Conservation (phyloP, 2,329 filamentous ascomycete genomes). For the Fusarium albosuccineum region DNA sequence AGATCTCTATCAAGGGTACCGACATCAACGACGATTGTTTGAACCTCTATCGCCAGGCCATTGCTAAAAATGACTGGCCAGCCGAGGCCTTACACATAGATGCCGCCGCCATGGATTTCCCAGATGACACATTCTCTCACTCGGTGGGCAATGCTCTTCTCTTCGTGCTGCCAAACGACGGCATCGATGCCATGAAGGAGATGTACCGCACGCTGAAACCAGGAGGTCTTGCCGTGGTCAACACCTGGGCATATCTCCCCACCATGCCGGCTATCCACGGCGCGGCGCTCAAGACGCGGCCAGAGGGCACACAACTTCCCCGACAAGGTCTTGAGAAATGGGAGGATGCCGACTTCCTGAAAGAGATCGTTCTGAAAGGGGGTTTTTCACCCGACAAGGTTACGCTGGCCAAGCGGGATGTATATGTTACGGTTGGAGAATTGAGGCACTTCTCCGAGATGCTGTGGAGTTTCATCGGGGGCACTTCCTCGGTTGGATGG, state of each 20-base stretch:
- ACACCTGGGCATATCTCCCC: slow-evolving; percentile 6
- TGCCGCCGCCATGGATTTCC: background rate
- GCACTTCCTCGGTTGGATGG: slow-evolving; percentile 13
- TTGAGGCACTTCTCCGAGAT: slow-evolving; percentile 4
- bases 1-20: background rate
- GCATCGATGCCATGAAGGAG: background rate
- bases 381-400: fast-evolving
- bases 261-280: slow-evolving; percentile 2
- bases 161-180: slow-evolving; percentile 8
- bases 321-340: slow-evolving; percentile 13
- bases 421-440: slow-evolving; percentile 6
- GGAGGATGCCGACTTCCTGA: background rate
- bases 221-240: background rate
- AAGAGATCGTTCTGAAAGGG: background rate
- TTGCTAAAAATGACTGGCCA: background rate
- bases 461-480: slow-evolving; percentile 28
- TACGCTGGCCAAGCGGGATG: fast-evolving
- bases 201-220: slow-evolving; percentile 2
- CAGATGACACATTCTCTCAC: background rate
- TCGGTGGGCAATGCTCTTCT: slow-evolving; percentile 1
- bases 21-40: background rate
- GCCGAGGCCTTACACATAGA: slow-evolving; percentile 4
- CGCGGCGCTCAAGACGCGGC: slow-evolving; percentile 7
- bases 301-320: background rate
- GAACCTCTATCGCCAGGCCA: background rate